Base-by-base conservation (phyloP, 2,329 filamentous ascomycete genomes). In the Neonectria neomacrospora region DNA sequence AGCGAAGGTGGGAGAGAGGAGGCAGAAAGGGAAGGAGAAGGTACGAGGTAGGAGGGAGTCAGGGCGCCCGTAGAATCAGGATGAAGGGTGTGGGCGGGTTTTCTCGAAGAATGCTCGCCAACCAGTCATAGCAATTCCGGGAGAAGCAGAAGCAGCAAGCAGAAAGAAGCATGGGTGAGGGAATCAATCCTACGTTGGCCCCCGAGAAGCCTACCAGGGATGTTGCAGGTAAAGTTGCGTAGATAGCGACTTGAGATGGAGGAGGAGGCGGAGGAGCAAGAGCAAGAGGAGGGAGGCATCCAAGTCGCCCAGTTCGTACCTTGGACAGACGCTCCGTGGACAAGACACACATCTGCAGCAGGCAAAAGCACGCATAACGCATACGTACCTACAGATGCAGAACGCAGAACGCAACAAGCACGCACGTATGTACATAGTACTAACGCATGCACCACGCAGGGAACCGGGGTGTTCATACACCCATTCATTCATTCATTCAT, bases 201-300 rank as follows among this genome's bases (percentile, higher is more conserved):
- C 42, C 44, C 22, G 44, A 44, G 50, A 37, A 39, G 41, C 39
- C 54, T 44, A 48, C 60, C 54, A 58, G 60, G 54, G 60, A 63
- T 63, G 60, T 63, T 32, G 50, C 59, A 62, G 54, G 59, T 57
- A 57, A n/a, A 62, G 39, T 50, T 37, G 34, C 14, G 34, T 57
- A 54, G 60, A 58, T 63, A 57, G 53, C 59, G 20, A 53, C 47
- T n/a, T n/a, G 28, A 57, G 53, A 57, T 61, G 53, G 59, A 53
- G 26, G 41, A 45, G 30, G 51, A 26, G 3, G 23, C 3, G 3
- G 23, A 26, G 3, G 23, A 26, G 23, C 3, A 3, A 6, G 23
- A 26, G 23, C n/a, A n/a, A n/a, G 23, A 3, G 39, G 41, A 45
- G 41, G 51, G 52, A 61, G 60, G 60, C 60, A 50, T 62, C 60